Conservation (phyloP, 192 early-diverging fungal genomes). For the Oehlia diaphana region DNA sequence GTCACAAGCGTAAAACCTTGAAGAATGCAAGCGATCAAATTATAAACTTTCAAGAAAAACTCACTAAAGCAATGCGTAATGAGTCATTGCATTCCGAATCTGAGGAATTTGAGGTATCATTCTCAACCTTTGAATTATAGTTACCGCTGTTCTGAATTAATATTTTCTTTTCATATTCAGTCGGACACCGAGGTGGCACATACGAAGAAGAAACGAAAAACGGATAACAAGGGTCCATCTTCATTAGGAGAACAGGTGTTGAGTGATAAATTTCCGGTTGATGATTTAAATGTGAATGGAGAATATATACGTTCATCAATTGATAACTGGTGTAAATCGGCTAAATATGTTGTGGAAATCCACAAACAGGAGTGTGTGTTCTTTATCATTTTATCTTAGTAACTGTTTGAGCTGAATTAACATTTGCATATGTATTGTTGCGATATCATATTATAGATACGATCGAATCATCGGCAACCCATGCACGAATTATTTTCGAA, state of each 20-base stretch:
- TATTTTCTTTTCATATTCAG: not conserved
- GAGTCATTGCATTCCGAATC: not conserved
- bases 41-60: constrained; percentile 12
- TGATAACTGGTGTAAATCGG: not conserved
- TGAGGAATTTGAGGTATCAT: constrained; percentile 2
- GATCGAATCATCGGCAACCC: not conserved
- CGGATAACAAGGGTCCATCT: not conserved
- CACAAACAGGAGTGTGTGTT: constrained; percentile 15
- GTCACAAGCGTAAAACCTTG: not conserved
- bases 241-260: not conserved
- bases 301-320: not conserved
- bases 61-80: not conserved
- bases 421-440: not conserved
- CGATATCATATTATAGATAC: not conserved
- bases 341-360: constrained; percentile 4
- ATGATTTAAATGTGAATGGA: not conserved
- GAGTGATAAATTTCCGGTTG: too few relatives aligned
- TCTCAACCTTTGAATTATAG: constrained; percentile 6
- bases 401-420: not conserved
- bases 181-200: not conserved
- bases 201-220: constrained; percentile 4
- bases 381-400: not conserved
- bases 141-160: not conserved
- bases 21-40: constrained; percentile 14
- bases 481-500: not conserved